phyloP scores from a whole-genome alignment of 1,284 basidiomycete species.

The Fistulinella cinereoalba region DNA sequence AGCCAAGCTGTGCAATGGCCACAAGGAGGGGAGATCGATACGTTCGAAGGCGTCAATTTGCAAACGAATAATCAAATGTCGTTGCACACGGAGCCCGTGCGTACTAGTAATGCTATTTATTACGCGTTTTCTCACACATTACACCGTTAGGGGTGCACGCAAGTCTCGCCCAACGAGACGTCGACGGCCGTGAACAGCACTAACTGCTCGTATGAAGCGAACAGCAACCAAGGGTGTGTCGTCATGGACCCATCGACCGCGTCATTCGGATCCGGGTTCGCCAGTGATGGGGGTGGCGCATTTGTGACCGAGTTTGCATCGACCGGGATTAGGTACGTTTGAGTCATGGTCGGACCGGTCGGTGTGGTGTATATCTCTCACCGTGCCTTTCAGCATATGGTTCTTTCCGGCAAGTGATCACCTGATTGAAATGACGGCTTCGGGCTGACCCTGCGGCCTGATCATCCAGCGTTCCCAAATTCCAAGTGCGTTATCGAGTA shows the following conservation, averaged over 20 bases:
- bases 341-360: slow-evolving; percentile 4
- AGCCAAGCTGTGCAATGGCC: slow-evolving; percentile 63
- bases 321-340: slow-evolving; percentile 58
- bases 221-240: slow-evolving; percentile 62
- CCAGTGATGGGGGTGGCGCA: slow-evolving; percentile 62
- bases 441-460: slow-evolving; percentile 6
- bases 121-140: slow-evolving; percentile 16
- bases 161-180: slow-evolving; percentile 47
- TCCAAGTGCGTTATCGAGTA: slow-evolving; percentile 52
- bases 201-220: slow-evolving; percentile 55
- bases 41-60: slow-evolving; percentile 73
- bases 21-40: slow-evolving; percentile 69
- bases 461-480: slow-evolving; percentile 49
- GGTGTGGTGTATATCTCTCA: background rate
- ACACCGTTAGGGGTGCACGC: slow-evolving; percentile 48
- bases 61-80: slow-evolving; percentile 62
- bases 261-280: slow-evolving; percentile 67
- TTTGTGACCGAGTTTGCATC: slow-evolving; percentile 70
- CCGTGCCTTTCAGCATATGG: slow-evolving; percentile 57
- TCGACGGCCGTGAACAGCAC: slow-evolving; percentile 56
- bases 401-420: slow-evolving; percentile 56
- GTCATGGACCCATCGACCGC: slow-evolving; percentile 49
- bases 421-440: background rate
- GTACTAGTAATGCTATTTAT: slow-evolving; percentile 5
- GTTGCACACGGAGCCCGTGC: slow-evolving; percentile 55